Evolutionary conservation across 2,329 filamentous ascomycete genomes (phyloP).

Genomic region (Cytospora leucostoma): DNA sequence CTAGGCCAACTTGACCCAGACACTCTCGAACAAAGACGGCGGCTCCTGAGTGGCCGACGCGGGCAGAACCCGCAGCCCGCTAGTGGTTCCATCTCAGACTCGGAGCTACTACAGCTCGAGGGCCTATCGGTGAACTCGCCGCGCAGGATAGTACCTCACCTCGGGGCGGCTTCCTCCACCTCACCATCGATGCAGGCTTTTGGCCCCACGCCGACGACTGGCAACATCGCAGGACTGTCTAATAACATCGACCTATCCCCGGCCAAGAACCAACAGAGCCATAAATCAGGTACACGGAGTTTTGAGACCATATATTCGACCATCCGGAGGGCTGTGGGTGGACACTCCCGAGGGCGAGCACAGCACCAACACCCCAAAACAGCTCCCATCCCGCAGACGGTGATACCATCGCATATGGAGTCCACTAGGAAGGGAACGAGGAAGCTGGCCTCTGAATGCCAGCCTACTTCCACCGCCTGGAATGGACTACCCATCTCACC

Average conservation of each 20-base stretch:
- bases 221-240: background rate
- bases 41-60: constrained; percentile 27
- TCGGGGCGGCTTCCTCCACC: constrained; percentile 17
- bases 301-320: constrained; percentile 37
- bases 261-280: constrained; percentile 30
- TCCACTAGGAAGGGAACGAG: constrained; percentile 21
- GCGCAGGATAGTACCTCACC: constrained; percentile 20
- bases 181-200: constrained; percentile 12
- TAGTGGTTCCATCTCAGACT: constrained; percentile 36
- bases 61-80: constrained; percentile 20
- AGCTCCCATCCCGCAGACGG: constrained; percentile 20
- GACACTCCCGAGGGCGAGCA: constrained; percentile 17
- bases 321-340: constrained; percentile 35
- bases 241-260: constrained; percentile 21
- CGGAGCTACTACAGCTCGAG: constrained; percentile 38
- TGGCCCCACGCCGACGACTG: constrained; percentile 4
- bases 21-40: constrained; percentile 27
- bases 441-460: constrained; percentile 13
- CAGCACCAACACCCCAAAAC: constrained; percentile 17
- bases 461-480: constrained; percentile 12
- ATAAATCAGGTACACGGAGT: constrained; percentile 28
- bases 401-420: constrained; percentile 27
- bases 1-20: constrained; percentile 27
- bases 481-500: constrained; percentile 27
- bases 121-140: constrained; percentile 38